Base-by-base conservation (phyloP, 768 basidiomycete genomes). In the Pulveroboletus ravenelii region DNA sequence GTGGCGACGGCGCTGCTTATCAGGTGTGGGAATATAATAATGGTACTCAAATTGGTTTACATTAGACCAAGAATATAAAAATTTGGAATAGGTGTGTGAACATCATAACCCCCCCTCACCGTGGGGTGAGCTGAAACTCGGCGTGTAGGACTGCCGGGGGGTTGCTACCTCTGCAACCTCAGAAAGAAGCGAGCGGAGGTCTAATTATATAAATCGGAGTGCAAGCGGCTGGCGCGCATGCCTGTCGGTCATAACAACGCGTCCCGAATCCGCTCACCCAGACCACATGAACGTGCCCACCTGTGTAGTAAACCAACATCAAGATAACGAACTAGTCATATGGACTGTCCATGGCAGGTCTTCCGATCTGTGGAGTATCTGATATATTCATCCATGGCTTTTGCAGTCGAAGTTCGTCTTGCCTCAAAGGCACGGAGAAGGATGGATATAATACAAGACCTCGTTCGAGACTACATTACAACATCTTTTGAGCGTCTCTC, bases 381-480 rank as follows among this genome's bases (percentile, higher is more conserved):
- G 13, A 25, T 20, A 2, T 14, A 46, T 48, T 48, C 44, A 50
- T 38, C 44, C 5, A 14, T 1, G 38, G 32, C 10, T 12, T 47
- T 40, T 15, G 32, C 54, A 93, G 93, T 94, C 64, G 93, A 95
- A 72, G 90, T 91, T 10, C 83, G 90, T 44, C 74, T 94, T 27
- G 75, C 80, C 38, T 70, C 81, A 14, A 74, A 78, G 42, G 79
- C 89, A 10, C 82, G 86, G 9, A 76, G 84, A 23, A 83, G 88
- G 14, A 81, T 88, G 68, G 89, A 93, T 51, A 80, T 83, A 25
- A 81, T 94, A 53, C 75, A 85, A 48, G 77, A 72, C 40, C 73
- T 79, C 39, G 84, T 93, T 7, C 71, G 77, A 46, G 65, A 78
- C 20, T 89, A 71, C 56, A 70, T 84, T 37, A 64, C 67, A 15